Evolutionary conservation across 1,284 basidiomycete species (phyloP), one percentile per base, ranked within the genome.

Genomic region (Neolentinus lepideus): DNA sequence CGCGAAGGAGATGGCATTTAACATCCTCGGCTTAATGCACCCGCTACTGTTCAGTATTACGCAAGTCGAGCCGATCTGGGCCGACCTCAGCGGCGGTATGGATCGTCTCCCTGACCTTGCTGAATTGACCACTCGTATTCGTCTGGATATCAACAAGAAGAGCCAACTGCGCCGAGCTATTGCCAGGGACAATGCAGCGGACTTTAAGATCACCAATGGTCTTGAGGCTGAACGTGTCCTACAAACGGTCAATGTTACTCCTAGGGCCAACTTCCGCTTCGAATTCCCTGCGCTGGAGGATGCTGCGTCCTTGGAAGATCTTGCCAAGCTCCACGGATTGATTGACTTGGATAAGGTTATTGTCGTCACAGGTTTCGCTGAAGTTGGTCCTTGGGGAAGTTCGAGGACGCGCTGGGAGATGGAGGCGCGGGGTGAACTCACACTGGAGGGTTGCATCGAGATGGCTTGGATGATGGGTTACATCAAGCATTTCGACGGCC

Each of bases 1-100:
- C 2, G 90, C 95, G 52, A 98, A 98, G 77, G 96, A 99, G 77
- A 99, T 99, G 96, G 94, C 95, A 2, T 99, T 99, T 85, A 99
- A 98, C 75, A 93, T 99, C 65, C 87, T 99, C 56, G 97, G 96
- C 63, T 81, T 96, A 51, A 97, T 99, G 94, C 97, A 98, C 70
- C 96, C 97, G 46, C 85, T 98, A n/a, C 83, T 99, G 54, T 98
- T 98, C 81, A 98, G 96, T 71, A 95, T 98, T 67, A 97, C 96
- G n/a, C 97, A 99, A 71, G 95, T 99, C 56, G 96, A 99, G 70
- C 96, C 96, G 6, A 94, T 99, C 67, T 98, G 95, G 94, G 95
- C 94, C 52, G 94, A 98, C 69, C 78, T 98, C 60, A 97, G 94
- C 66, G 94, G 95, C 67, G 94, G 94, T 52, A 97, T 98, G 94